phyloP scores from a whole-genome alignment of 2,329 filamentous ascomycete species.

The Ascochyta clinopodiicola region DNA sequence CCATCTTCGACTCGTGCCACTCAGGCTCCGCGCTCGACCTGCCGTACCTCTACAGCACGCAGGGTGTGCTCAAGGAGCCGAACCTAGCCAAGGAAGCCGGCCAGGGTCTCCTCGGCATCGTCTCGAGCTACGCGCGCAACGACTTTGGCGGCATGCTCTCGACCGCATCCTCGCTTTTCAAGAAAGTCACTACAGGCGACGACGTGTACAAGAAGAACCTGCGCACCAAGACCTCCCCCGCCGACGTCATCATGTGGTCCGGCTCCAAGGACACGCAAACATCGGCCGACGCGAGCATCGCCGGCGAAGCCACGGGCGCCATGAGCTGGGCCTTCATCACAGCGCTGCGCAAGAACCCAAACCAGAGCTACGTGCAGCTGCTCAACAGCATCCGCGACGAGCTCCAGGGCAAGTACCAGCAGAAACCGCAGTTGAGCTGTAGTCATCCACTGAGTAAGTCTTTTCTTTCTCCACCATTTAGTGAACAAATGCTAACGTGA shows the following conservation, averaged over 20 bases:
- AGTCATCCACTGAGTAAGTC: conserved; percentile 90
- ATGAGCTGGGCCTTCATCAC: conserved; percentile 98
- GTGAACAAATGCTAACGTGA: background rate
- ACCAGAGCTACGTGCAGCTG: conserved; percentile 95
- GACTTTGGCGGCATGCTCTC: conserved; percentile 83
- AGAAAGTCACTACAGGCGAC: conserved; percentile 82
- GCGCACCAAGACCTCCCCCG: conserved; percentile 89
- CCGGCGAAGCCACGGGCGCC: conserved; percentile 87
- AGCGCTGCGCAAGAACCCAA: conserved; percentile 87
- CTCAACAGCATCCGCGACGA: conserved; percentile 95
- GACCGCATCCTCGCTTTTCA: conserved; percentile 82
- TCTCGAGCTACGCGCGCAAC: conserved; percentile 80
- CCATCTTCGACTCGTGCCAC: conserved; percentile 83
- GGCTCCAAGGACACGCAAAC: conserved; percentile 97
- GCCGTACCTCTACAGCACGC: conserved; percentile 81
- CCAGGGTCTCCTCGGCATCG: conserved; percentile 71
- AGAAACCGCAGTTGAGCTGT: conserved; percentile 95
- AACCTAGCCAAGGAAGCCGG: conserved; percentile 82
- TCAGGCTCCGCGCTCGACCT: conserved; percentile 79
- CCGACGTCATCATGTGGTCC: conserved; percentile 98
- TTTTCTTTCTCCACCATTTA: background rate
- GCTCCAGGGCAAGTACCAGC: conserved; percentile 82
- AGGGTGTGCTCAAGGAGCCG: conserved; percentile 80
- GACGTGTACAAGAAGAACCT: conserved; percentile 79
- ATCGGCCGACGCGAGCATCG: conserved; percentile 90